phyloP scores from a whole-genome alignment of 1,139 yeast species.

The Pichia sp. region DNA sequence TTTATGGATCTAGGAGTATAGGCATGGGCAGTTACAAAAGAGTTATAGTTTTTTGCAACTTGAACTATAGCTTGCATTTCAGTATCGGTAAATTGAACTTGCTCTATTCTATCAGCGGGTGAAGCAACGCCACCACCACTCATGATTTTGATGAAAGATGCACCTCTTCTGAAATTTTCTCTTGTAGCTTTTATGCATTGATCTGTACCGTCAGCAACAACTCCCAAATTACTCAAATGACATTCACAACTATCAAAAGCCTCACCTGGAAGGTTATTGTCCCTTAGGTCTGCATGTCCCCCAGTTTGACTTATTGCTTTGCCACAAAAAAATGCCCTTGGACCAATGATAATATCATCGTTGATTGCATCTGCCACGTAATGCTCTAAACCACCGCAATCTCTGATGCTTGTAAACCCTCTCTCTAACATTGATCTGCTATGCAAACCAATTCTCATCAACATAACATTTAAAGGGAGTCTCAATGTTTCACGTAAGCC shows the following conservation, averaged over 20 bases:
- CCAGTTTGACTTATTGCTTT: too few relatives aligned
- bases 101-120: conserved; percentile 24
- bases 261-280: too few relatives aligned
- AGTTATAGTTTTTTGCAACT: conserved; percentile 28
- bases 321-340: background rate
- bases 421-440: too few relatives aligned
- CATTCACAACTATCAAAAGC: too few relatives aligned
- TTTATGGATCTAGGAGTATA: conserved; percentile 28
- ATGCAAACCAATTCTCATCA: too few relatives aligned
- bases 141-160: conserved; percentile 27
- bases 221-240: conserved; percentile 16
- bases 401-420: too few relatives aligned
- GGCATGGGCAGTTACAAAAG: conserved; percentile 32
- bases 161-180: conserved; percentile 29
- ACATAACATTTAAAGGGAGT: too few relatives aligned
- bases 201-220: conserved; percentile 29
- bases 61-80: conserved; percentile 30
- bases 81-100: conserved; percentile 29
- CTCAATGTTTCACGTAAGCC: conserved; percentile 7
- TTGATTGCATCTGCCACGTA: background rate
- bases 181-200: conserved; percentile 28
- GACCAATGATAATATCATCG: too few relatives aligned
- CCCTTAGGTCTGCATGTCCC: too few relatives aligned
- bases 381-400: too few relatives aligned
- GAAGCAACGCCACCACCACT: conserved; percentile 28